These are phyloP conservation scores for Pneumocystis wakefieldiae DNA, from an alignment of 1,139 yeast genomes.

Conservation along the genomic window DNA sequence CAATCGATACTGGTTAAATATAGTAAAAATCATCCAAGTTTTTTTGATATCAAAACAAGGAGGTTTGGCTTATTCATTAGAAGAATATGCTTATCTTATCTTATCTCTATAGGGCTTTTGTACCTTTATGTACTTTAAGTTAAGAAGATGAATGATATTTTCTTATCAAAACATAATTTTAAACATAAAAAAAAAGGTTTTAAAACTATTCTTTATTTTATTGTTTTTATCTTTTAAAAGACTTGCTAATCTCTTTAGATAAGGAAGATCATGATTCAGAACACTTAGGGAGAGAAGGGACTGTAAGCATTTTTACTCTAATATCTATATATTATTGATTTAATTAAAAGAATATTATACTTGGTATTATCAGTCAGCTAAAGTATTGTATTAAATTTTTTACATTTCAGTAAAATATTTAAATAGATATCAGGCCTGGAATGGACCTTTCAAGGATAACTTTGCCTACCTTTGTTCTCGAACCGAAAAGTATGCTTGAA, in stretches of 20 bases:
- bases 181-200: not conserved
- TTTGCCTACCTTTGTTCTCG: conserved; percentile 84
- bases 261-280: not conserved
- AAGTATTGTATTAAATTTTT: not conserved
- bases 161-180: not conserved
- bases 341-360: not conserved
- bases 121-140: not conserved
- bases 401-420: not conserved
- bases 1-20: too few relatives aligned
- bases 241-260: not conserved
- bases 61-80: not conserved
- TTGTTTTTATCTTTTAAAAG: not conserved
- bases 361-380: not conserved
- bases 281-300: not conserved
- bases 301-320: not conserved
- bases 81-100: not conserved
- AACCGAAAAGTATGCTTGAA: conserved; percentile 90
- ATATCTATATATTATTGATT: not conserved
- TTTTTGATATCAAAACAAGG: too few relatives aligned
- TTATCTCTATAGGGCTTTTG: not conserved
- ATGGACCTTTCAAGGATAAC: conserved; percentile 81
- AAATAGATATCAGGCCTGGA: conserved; percentile 45
- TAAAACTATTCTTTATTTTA: not conserved
- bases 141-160: not conserved
- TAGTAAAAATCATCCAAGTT: too few relatives aligned